A percentile compares a stretch with the other conserved stretches of the same genome.
Conservation (phyloP, 2,329 filamentous ascomycete genomes). For the Alternaria arborescens region DNA sequence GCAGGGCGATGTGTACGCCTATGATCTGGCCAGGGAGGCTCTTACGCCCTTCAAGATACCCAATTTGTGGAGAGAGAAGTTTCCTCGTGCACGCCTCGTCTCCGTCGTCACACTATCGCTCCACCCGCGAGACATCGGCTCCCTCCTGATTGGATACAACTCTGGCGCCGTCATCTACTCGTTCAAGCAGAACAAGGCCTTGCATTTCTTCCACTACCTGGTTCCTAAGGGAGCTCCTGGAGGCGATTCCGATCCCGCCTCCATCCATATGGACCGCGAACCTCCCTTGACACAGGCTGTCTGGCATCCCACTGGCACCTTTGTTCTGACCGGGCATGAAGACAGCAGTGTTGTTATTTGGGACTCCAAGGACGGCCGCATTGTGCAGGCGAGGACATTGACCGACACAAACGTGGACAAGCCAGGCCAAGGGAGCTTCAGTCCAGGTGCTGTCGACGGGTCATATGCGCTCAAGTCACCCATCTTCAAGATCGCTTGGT, state of each 20-base stretch:
- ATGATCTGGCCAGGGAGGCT: slow-evolving; percentile 84
- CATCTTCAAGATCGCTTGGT: slow-evolving; percentile 85
- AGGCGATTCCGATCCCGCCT: slow-evolving; percentile 71
- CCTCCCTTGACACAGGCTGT: slow-evolving; percentile 83
- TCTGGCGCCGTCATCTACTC: slow-evolving; percentile 90
- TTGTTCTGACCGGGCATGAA: slow-evolving; percentile 85
- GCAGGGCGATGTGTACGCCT: slow-evolving; percentile 87
- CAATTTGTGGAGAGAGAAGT: slow-evolving; percentile 83
- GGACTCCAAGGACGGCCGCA: slow-evolving; percentile 87
- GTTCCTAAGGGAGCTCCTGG: slow-evolving; percentile 84
- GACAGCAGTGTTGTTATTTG: slow-evolving; percentile 93
- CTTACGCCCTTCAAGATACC: slow-evolving; percentile 82
- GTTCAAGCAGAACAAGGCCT: slow-evolving; percentile 86
- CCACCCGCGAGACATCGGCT: slow-evolving; percentile 91
- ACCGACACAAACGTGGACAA: slow-evolving; percentile 77
- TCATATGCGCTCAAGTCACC: slow-evolving; percentile 73
- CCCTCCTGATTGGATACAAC: slow-evolving; percentile 87
- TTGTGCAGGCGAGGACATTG: slow-evolving; percentile 84
- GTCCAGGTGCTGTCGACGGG: slow-evolving; percentile 55
- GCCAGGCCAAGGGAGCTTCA: slow-evolving; percentile 60
- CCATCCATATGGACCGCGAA: slow-evolving; percentile 68
- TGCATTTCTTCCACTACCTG: slow-evolving; percentile 83
- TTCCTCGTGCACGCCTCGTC: slow-evolving; percentile 70
- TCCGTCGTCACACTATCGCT: slow-evolving; percentile 80
- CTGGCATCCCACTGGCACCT: slow-evolving; percentile 96